Percentiles rank a stretch among this genome's conserved stretches.
phyloP scores from a whole-genome alignment of 805 yeast species.

The Saccharomyces jurei region DNA sequence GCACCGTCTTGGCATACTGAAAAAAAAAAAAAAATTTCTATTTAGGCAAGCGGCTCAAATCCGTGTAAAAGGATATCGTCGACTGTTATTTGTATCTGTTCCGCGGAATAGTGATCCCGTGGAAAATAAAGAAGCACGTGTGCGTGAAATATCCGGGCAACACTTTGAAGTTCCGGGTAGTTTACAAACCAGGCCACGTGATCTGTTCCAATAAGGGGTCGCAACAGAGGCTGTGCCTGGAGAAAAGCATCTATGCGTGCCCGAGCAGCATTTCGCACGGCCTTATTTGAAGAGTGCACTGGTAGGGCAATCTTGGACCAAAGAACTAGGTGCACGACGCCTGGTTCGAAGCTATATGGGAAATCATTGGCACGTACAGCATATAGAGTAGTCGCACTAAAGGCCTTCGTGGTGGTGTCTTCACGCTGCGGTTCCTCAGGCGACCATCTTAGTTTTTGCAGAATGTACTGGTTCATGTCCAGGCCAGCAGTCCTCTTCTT shows the following conservation, averaged over 20 bases:
- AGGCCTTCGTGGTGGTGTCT: conserved; percentile 18
- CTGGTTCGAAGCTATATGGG: conserved; percentile 52
- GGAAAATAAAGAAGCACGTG: conserved; percentile 30
- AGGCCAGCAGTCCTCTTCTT: conserved; percentile 34
- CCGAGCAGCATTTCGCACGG: conserved; percentile 33
- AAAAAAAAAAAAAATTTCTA: background rate
- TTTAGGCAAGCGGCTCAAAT: background rate
- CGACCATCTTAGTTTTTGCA: conserved; percentile 46
- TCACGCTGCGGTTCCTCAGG: background rate
- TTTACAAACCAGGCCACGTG: conserved; percentile 54
- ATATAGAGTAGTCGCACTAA: conserved; percentile 28
- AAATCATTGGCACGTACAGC: conserved; percentile 49
- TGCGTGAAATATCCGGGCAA: conserved; percentile 58
- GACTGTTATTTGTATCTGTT: conserved; percentile 2
- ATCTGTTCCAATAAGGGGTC: background rate
- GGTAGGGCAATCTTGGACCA: conserved; percentile 59
- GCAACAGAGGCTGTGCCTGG: conserved; percentile 32
- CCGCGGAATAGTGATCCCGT: conserved; percentile 37
- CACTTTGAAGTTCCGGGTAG: conserved; percentile 63
- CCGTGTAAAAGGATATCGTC: conserved; percentile 5
- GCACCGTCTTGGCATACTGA: background rate
- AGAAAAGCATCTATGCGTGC: conserved; percentile 41
- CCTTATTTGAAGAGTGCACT: conserved; percentile 30
- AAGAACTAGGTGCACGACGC: conserved; percentile 50
- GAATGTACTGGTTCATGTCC: conserved; percentile 42